Conservation (phyloP, 768 basidiomycete genomes). For the Scleroderma bovista region DNA sequence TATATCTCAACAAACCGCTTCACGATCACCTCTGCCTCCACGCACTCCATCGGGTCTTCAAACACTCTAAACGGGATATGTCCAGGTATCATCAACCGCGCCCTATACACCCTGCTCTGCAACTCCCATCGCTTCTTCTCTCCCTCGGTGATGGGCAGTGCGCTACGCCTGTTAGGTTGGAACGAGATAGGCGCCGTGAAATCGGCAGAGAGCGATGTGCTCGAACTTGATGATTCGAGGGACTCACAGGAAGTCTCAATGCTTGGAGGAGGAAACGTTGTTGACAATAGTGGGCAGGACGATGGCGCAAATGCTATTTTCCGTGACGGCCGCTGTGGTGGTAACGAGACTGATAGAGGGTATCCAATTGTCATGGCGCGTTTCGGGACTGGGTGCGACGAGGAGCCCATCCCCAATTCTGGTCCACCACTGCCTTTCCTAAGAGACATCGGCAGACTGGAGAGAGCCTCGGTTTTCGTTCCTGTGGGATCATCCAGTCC, state of each 20-base stretch:
- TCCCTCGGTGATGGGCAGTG: slow-evolving; percentile 36
- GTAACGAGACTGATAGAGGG: slow-evolving; percentile 5
- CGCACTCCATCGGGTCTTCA: slow-evolving; percentile 61
- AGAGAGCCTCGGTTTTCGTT: slow-evolving; percentile 6
- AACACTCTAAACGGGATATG: slow-evolving; percentile 62
- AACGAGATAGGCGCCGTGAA: slow-evolving; percentile 18
- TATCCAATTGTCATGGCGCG: slow-evolving; percentile 6
- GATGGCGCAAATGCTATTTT: slow-evolving; percentile 10
- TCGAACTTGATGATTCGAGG: slow-evolving; percentile 22
- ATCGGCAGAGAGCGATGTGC: slow-evolving; percentile 8
- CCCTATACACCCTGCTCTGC: slow-evolving; percentile 60
- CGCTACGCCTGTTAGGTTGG: slow-evolving; percentile 3
- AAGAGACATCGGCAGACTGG: slow-evolving; percentile 2
- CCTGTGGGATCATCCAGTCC: slow-evolving; percentile 64
- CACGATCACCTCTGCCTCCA: slow-evolving; percentile 49
- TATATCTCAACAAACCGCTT: slow-evolving; percentile 3
- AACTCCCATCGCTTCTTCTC: slow-evolving; percentile 54
- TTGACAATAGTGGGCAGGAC: slow-evolving; percentile 4
- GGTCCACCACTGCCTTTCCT: slow-evolving; percentile 7
- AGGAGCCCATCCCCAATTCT: neutral
- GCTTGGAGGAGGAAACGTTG: slow-evolving; percentile 10
- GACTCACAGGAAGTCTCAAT: slow-evolving; percentile 11
- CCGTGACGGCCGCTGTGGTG: slow-evolving; percentile 10
- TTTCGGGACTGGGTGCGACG: slow-evolving; percentile 4
- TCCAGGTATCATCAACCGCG: slow-evolving; percentile 52